phyloP scores from a whole-genome alignment of 805 yeast species.

The Naumovozyma dairenensis region DNA sequence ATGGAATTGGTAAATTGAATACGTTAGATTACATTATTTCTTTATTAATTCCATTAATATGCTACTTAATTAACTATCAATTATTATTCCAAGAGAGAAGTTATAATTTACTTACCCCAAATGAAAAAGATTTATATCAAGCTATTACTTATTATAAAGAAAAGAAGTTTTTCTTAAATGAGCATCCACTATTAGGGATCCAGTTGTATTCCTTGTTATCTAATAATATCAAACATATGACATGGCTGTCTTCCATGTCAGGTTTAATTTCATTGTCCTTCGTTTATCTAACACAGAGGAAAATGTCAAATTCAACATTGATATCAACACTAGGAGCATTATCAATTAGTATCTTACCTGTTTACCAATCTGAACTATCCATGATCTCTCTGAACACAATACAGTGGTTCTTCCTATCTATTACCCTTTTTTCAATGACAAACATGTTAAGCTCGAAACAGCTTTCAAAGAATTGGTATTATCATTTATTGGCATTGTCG shows the following conservation, averaged over 20 bases:
- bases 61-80: too few species aligned
- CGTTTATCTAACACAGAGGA: conserved; percentile 16
- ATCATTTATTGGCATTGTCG: conserved; percentile 39
- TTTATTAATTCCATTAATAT: conserved; percentile 2
- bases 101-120: neutral
- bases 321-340: conserved; percentile 30
- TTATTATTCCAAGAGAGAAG: too few species aligned
- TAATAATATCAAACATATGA: conserved; percentile 3
- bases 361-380: conserved; percentile 11
- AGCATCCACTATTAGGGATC: conserved; percentile 18
- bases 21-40: conserved; percentile 6
- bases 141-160: conserved; percentile 7
- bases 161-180: conserved; percentile 11
- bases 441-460: conserved; percentile 38
- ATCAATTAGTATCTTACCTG: conserved; percentile 13
- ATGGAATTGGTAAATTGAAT: conserved; percentile 7
- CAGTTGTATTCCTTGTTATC: conserved; percentile 15
- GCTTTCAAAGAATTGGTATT: conserved; percentile 44
- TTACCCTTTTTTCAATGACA: conserved; percentile 44
- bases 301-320: conserved; percentile 32
- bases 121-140: conserved; percentile 8
- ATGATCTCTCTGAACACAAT: conserved; percentile 31
- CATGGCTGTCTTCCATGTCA: conserved; percentile 9
- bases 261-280: conserved; percentile 9
- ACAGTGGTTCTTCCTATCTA: conserved; percentile 35